phyloP scores from a whole-genome alignment of 371 early-diverging fungal genomes.

The Lichtheimia ramosa region DNA sequence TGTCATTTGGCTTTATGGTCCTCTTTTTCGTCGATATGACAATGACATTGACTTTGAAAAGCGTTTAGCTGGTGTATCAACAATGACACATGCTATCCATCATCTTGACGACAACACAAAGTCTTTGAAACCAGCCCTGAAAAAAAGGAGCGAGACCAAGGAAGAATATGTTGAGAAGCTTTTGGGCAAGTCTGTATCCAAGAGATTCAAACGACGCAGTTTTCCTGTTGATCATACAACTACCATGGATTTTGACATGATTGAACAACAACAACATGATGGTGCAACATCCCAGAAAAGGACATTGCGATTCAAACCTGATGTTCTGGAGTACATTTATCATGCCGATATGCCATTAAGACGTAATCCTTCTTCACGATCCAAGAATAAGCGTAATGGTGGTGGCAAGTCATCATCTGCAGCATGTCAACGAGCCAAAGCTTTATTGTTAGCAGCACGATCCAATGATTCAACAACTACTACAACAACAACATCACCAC shows the following conservation, averaged over 20 bases:
- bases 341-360: conserved; percentile 7
- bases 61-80: not conserved
- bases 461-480: not conserved
- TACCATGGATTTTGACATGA: not conserved
- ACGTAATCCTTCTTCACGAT: not conserved
- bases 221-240: not conserved
- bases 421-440: conserved; percentile 8
- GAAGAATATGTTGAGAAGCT: conserved; percentile 5
- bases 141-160: conserved; percentile 1
- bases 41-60: conserved; percentile 7
- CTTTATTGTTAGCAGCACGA: conserved; percentile 4
- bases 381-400: not conserved
- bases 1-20: conserved; percentile 11
- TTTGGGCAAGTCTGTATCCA: not conserved
- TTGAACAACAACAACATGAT: too few species aligned
- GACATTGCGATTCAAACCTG: conserved; percentile 9
- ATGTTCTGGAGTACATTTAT: conserved; percentile 9
- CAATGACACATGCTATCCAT: not conserved
- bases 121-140: conserved; percentile 4
- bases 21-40: conserved; percentile 4
- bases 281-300: not conserved
- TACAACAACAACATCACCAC: not conserved
- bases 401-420: conserved; percentile 6
- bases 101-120: not conserved
- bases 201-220: conserved; percentile 9